phyloP scores from a whole-genome alignment of 495 filamentous ascomycete genomes.

The Sabuloglossum arenarium region DNA sequence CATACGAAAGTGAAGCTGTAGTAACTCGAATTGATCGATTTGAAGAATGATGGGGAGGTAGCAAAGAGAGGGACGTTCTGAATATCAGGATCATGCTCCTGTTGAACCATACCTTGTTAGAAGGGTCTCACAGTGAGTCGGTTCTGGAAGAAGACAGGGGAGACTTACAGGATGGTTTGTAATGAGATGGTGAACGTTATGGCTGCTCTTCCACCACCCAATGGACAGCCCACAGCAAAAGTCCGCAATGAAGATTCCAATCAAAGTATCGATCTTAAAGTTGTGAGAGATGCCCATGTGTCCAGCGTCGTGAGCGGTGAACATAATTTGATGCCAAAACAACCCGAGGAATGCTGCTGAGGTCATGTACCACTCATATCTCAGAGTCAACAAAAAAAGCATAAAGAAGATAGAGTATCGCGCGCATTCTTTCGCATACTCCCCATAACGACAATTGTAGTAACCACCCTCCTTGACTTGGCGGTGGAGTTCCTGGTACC shows the following conservation, averaged over 20 bases:
- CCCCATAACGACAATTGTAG: constrained; percentile 22
- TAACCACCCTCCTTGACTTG: constrained; percentile 19
- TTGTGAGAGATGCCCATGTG: constrained; percentile 27
- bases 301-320: constrained; percentile 29
- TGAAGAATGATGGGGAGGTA: constrained; percentile 25
- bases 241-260: constrained; percentile 52
- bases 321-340: constrained; percentile 34
- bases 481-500: constrained; percentile 23
- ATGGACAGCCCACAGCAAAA: constrained; percentile 45
- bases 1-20: constrained; percentile 24
- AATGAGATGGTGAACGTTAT: constrained; percentile 31
- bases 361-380: constrained; percentile 21
- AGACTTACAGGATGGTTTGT: constrained; percentile 22
- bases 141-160: neutral
- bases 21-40: constrained; percentile 21
- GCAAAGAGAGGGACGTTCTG: constrained; percentile 30
- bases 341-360: constrained; percentile 25
- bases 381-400: constrained; percentile 16
- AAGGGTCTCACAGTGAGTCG: neutral
- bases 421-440: constrained; percentile 24
- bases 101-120: neutral
- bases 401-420: constrained; percentile 21
- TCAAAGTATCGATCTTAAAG: constrained; percentile 24
- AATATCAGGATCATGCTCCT: constrained; percentile 31
- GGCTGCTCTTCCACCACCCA: constrained; percentile 32